Evolutionary conservation across 345 rosid genomes (phyloP), one percentile per base, ranked within the genome.

Genomic region (Crucihimalaya himalaica): DNA sequence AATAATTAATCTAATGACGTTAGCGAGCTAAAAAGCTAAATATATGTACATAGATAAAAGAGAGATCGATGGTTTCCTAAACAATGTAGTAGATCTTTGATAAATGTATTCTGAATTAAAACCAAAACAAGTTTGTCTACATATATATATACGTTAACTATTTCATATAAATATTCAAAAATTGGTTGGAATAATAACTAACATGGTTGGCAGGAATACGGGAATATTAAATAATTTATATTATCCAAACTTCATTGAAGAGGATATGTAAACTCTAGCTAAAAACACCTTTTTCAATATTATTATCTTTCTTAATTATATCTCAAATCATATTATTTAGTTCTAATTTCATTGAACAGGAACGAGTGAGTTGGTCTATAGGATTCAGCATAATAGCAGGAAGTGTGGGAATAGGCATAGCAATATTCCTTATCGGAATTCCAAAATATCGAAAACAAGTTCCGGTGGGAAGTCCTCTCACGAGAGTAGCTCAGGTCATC

Each of bases 381-480:
- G 98, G 97, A 16, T 83, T 85, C 47, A 87, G 84, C 53, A 75
- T 86, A 54, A 53, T 88, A 43, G 78, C 89, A 4, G 93, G 82
- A 35, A 80, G 81, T 10, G 59, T 89, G 6, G 86, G 71, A 0
- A 68, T 79, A 68, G 88, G 88, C 18, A 45, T 88, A 55, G 48
- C 42, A 0, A 6, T 87, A 58, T 94, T 94, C 74, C 45, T 94
- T 31, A 20, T 71, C 0, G 96, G 98, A 34, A 74, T 83, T 4
- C 89, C 79, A 10, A 78, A 63, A 46, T 94, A 91, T 77, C 74
- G 87, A 48, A 82, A 65, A 37, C 82, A 88, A 43, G 66, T 74
- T 15, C 95, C 93, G 3, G 72, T 79, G 0, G 95, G 96, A 6
- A 91, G 97, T 61, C 97, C 97, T 1, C 77, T 88, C 56, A 83